Conservation (phyloP, 306 rosid genomes). For the Purshia tridentata region DNA sequence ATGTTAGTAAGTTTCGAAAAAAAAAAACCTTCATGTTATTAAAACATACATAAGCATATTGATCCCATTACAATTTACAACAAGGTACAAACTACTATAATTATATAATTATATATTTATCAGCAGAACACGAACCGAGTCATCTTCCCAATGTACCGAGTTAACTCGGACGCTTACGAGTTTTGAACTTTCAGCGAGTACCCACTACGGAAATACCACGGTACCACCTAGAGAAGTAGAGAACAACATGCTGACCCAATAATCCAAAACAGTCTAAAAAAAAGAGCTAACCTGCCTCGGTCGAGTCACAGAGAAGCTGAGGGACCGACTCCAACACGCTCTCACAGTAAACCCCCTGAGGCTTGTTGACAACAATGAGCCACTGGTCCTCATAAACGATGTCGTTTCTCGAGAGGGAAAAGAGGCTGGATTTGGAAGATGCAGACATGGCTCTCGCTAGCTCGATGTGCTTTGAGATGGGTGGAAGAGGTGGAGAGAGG, state of each 20-base stretch:
- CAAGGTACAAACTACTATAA: no score
- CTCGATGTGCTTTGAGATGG: slow-evolving; percentile 71
- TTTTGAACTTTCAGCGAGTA: not conserved
- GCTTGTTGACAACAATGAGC: slow-evolving; percentile 77
- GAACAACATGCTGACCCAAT: not conserved
- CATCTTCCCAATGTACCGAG: not conserved
- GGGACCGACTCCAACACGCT: slow-evolving; percentile 54
- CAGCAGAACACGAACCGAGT: not conserved
- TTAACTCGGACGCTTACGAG: not conserved
- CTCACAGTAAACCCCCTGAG: slow-evolving; percentile 78
- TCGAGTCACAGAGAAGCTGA: slow-evolving; percentile 33
- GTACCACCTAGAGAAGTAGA: not conserved
- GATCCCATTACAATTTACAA: not conserved
- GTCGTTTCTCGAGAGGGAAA: slow-evolving; percentile 43
- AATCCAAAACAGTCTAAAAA: not conserved
- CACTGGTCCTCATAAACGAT: slow-evolving; percentile 62
- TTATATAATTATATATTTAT: no score
- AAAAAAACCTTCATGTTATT: not conserved
- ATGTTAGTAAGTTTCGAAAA: no score
- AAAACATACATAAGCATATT: not conserved
- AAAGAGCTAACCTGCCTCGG: slow-evolving; percentile 25
- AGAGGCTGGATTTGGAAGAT: slow-evolving; percentile 59
- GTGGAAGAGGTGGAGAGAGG: slow-evolving; percentile 66
- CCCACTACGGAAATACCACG: no score
- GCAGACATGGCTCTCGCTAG: slow-evolving; percentile 68